Base-by-base conservation (phyloP, 2,329 filamentous ascomycete species). In the Alternaria viburni region DNA sequence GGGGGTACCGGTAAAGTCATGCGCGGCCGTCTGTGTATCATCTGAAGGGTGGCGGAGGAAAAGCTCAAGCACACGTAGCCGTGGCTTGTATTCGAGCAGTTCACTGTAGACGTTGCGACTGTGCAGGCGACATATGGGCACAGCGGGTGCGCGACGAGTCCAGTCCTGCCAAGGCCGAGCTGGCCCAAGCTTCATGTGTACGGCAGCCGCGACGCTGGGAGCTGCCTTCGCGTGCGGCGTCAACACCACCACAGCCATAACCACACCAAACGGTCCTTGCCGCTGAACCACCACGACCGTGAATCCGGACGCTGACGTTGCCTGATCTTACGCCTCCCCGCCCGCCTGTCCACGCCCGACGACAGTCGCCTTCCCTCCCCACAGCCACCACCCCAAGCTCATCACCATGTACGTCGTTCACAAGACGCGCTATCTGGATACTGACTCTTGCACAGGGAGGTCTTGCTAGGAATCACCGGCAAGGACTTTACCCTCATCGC, bases 401-500 rank as follows among this genome's bases (percentile, higher is more conserved):
- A 61, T 69, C 75, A 77, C 67, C 66, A 79, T 79, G 77, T 79
- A 77, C 54, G 76, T 62, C 47, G 17, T 46, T 13, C 9, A 28
- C 17, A 21, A 9, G 46, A 7, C n/a, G 32, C n/a, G 8, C n/a
- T n/a, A 32, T 45, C n/a, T 13, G 26, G 17, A 23, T 59, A 32
- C 71, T 77, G 21, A 78, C 61, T 23, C n/a, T n/a, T 12, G 15
- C 46, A 9, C 63, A 98, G 94, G 96, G 96, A 99, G 89, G 93
- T 98, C 81, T 88, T 99, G 80, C 88, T 99, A 74, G 96, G 96
- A 78, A 97, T 99, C 82, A 97, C 95, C 64, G 96, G 96, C 86
- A 97, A 97, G 87, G 96, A 99, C 88, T 99, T 97, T 83, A 96
- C 94, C 85, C 90, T 99, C 87, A 90, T 99, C 81, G 96, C 93